phyloP scores from a whole-genome alignment of 2,329 filamentous ascomycete genomes.

The Rutstroemia sp. region DNA sequence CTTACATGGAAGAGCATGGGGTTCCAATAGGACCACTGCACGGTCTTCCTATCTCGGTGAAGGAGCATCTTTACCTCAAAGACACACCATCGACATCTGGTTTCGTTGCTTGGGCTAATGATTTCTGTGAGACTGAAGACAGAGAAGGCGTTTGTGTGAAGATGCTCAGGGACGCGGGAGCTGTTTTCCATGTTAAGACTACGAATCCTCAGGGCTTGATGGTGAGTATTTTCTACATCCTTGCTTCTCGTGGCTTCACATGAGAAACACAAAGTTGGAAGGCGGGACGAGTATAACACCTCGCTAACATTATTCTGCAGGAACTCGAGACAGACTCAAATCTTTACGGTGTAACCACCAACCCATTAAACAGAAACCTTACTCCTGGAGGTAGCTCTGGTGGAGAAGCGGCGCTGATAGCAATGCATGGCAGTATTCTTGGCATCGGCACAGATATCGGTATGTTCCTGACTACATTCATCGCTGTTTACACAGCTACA shows the following conservation, averaged over 20 bases:
- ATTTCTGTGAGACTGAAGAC: slow-evolving; percentile 31
- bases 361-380: slow-evolving; percentile 47
- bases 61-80: slow-evolving; percentile 46
- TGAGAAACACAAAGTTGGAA: no score
- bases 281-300: no score
- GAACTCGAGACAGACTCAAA: slow-evolving; percentile 34
- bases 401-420: slow-evolving; percentile 52
- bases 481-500: not conserved
- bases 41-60: slow-evolving; percentile 49
- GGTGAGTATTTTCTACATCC: slow-evolving; percentile 14
- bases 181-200: slow-evolving; percentile 45
- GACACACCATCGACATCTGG: slow-evolving; percentile 28
- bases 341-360: slow-evolving; percentile 37
- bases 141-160: slow-evolving; percentile 41
- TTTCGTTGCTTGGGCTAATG: slow-evolving; percentile 38
- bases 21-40: slow-evolving; percentile 51
- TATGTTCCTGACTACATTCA: not conserved
- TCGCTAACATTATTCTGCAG: slow-evolving; percentile 22
- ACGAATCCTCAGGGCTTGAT: slow-evolving; percentile 46
- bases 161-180: slow-evolving; percentile 38
- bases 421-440: slow-evolving; percentile 41
- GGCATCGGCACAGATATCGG: slow-evolving; percentile 34
- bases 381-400: slow-evolving; percentile 55
- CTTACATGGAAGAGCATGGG: slow-evolving; percentile 31
- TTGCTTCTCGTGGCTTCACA: not conserved